phyloP scores from a whole-genome alignment of 139 green algal genomes.

The Astrephomene gubernaculifera region DNA sequence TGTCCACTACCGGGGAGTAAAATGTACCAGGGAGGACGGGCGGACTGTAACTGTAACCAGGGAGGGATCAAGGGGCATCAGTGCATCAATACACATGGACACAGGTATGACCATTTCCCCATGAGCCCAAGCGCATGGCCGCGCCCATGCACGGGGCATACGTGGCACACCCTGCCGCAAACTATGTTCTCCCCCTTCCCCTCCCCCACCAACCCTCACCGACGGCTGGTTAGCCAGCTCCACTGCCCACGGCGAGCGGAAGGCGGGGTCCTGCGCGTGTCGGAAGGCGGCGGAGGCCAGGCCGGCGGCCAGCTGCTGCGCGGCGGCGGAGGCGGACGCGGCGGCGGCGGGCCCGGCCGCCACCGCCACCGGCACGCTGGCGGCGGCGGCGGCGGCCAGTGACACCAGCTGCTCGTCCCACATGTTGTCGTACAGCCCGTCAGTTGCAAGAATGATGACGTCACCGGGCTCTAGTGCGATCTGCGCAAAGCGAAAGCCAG shows the following conservation, averaged over 20 bases:
- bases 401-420: slow-evolving; percentile 85
- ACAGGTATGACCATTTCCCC: too few relatives aligned
- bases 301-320: slow-evolving; percentile 25
- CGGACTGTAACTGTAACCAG: not conserved
- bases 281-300: slow-evolving; percentile 22
- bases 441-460: slow-evolving; percentile 85
- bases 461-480: slow-evolving; percentile 76
- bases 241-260: slow-evolving; percentile 78
- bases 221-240: slow-evolving; percentile 56
- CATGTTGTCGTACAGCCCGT: slow-evolving; percentile 98
- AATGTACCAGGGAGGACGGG: not conserved
- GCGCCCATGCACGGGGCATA: too few relatives aligned
- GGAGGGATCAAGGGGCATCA: not conserved
- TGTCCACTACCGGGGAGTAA: too few relatives aligned
- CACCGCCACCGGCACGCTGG: not conserved
- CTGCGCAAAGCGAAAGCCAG: not conserved
- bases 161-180: not conserved
- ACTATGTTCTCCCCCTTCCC: not conserved
- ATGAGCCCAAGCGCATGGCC: too few relatives aligned
- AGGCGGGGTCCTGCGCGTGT: slow-evolving; percentile 40
- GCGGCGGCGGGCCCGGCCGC: slow-evolving; percentile 3
- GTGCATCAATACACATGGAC: not conserved
- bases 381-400: slow-evolving; percentile 51
- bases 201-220: not conserved
- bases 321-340: not conserved